Conservation (phyloP, 1,284 basidiomycete species). For the Abortiporus biennis region DNA sequence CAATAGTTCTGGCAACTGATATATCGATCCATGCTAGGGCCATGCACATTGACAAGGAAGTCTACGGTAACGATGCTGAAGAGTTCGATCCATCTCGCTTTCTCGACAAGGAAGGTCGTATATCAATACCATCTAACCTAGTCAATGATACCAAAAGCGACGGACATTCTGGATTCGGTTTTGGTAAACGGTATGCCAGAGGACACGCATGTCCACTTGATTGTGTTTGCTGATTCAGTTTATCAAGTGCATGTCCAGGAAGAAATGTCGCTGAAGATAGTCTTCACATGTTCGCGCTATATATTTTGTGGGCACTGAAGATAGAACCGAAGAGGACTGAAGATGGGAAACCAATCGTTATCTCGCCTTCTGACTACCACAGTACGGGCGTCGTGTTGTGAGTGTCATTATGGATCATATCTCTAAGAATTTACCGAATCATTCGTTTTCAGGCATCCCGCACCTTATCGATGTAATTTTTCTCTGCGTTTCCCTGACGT, state of each 20-base stretch:
- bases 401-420: too few relatives aligned
- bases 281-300: conserved; percentile 8
- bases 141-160: conserved; percentile 1
- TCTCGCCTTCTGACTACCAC: background rate
- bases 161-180: background rate
- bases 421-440: background rate
- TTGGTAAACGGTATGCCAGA: background rate
- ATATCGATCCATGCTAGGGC: background rate
- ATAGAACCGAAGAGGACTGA: too few relatives aligned
- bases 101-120: background rate
- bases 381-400: too few relatives aligned
- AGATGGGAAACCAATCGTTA: conserved; percentile 5
- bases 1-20: background rate
- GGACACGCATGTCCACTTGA: too few relatives aligned
- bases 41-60: background rate
- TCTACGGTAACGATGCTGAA: conserved; percentile 1
- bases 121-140: background rate
- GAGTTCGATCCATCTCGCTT: conserved; percentile 2
- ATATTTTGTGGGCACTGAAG: conserved; percentile 9
- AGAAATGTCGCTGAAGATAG: conserved; percentile 6
- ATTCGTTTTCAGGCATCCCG: background rate
- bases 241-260: conserved; percentile 7
- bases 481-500: background rate
- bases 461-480: conserved; percentile 1
- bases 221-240: too few relatives aligned